These are phyloP conservation scores for Silene noctiflora DNA, from an alignment of 179 eudicot genomes.

Conservation along the genomic window DNA sequence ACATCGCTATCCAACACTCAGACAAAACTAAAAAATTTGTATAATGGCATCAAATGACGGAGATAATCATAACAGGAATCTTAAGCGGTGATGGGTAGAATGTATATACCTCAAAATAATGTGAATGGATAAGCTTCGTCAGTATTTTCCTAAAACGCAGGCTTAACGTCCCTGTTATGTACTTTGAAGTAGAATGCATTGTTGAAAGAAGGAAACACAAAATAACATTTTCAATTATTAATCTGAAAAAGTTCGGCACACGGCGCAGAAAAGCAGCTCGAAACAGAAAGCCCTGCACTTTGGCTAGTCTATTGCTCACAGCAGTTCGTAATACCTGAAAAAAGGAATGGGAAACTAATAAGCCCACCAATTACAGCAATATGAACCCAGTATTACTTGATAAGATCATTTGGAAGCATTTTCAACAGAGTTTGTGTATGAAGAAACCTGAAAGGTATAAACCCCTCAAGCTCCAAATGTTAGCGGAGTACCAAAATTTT, in stretches of 20 bases:
- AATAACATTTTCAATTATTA: constrained; percentile 79
- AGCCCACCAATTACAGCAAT: neutral
- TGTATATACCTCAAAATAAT: constrained; percentile 83
- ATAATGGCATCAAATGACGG: neutral
- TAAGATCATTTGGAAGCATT: constrained; percentile 15
- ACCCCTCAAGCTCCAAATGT: neutral
- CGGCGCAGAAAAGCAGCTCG: constrained; percentile 98
- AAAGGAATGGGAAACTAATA: constrained; percentile 6
- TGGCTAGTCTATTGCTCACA: constrained; percentile 91
- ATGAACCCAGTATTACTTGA: neutral
- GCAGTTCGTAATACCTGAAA: constrained; percentile 88
- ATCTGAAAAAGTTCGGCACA: constrained; percentile 77
- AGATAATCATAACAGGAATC: neutral
- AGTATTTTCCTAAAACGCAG: constrained; percentile 81
- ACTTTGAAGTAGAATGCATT: constrained; percentile 86
- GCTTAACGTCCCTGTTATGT: constrained; percentile 87
- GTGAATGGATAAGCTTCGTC: constrained; percentile 85
- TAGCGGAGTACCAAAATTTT: neutral
- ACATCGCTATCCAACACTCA: neutral
- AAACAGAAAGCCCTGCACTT: constrained; percentile 95
- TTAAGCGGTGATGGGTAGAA: neutral
- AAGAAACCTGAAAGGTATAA: neutral
- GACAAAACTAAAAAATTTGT: neutral
- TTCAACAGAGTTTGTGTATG: neutral
- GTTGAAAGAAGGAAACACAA: constrained; percentile 88